phyloP scores from a whole-genome alignment of 257 asterid species.

The Solanum pinnatisectum region DNA sequence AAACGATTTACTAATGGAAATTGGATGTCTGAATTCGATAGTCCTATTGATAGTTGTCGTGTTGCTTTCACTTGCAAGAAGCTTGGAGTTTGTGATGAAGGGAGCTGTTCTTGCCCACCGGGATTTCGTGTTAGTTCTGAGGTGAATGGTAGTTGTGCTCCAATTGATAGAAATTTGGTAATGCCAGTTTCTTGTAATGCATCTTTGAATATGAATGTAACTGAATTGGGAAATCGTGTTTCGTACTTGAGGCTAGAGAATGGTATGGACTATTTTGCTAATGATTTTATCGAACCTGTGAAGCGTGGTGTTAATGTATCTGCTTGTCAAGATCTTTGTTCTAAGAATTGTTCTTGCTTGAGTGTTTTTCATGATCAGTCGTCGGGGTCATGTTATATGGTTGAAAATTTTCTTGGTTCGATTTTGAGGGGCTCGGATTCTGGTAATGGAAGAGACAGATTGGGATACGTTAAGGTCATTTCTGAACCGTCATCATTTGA shows the following conservation, averaged over 20 bases:
- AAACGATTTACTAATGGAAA: background rate
- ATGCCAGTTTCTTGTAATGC: background rate
- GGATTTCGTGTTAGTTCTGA: background rate
- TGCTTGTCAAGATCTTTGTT: slow-evolving; percentile 50
- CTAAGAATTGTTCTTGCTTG: slow-evolving; percentile 52
- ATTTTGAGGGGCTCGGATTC: slow-evolving; percentile 15
- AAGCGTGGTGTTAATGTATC: slow-evolving; percentile 26
- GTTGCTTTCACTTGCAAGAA: slow-evolving; percentile 3
- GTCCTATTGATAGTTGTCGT: background rate
- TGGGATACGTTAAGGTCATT: slow-evolving; percentile 39
- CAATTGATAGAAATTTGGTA: background rate
- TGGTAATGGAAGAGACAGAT: slow-evolving; percentile 1
- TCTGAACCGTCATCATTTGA: slow-evolving; percentile 6
- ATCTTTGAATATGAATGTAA: background rate
- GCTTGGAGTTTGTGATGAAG: background rate
- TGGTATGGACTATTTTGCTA: slow-evolving; percentile 59
- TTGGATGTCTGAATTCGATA: background rate
- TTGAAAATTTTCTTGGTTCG: slow-evolving; percentile 47
- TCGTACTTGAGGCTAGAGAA: slow-evolving; percentile 41
- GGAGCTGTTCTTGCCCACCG: slow-evolving; percentile 2
- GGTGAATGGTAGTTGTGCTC: slow-evolving; percentile 2
- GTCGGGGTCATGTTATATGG: slow-evolving; percentile 51
- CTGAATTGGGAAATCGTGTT: background rate
- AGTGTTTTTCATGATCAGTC: slow-evolving; percentile 49
- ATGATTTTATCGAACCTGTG: slow-evolving; percentile 35